Conservation (phyloP, 1,284 basidiomycete genomes). For the Apiotrichum sp. region DNA sequence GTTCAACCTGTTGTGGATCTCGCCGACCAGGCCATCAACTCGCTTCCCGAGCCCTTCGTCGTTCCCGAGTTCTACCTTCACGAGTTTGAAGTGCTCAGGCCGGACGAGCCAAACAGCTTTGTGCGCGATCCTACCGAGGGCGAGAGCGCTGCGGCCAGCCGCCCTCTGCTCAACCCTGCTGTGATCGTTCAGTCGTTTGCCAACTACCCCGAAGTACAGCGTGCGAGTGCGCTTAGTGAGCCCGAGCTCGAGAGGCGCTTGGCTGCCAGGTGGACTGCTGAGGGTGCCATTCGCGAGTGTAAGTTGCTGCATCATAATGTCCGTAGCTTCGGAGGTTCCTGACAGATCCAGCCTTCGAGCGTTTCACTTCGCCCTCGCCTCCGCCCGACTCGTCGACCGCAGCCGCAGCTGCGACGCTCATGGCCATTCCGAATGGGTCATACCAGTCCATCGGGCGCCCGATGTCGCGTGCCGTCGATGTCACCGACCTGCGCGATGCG, state of each 20-base stretch:
- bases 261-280: conserved; percentile 62
- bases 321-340: too few relatives aligned
- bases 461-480: conserved; percentile 58
- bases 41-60: conserved; percentile 36
- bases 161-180: conserved; percentile 52
- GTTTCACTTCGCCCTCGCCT: conserved; percentile 2
- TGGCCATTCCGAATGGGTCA: conserved; percentile 81
- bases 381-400: conserved; percentile 1
- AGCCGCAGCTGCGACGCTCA: conserved; percentile 48
- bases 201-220: conserved; percentile 54
- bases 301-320: too few relatives aligned
- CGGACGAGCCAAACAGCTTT: conserved; percentile 35
- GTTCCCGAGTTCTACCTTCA: conserved; percentile 25
- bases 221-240: conserved; percentile 59
- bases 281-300: conserved; percentile 70
- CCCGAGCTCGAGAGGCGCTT: conserved; percentile 56
- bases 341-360: conserved; percentile 4
- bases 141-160: conserved; percentile 27
- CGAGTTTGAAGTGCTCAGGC: conserved; percentile 19
- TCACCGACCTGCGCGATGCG: conserved; percentile 76
- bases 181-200: conserved; percentile 55
- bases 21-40: conserved; percentile 54
- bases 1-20: conserved; percentile 54
- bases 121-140: conserved; percentile 31
- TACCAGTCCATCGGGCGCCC: conserved; percentile 70